Evolutionary conservation across 768 basidiomycete genomes (phyloP).

Genomic region (Ramaria rubella): DNA sequence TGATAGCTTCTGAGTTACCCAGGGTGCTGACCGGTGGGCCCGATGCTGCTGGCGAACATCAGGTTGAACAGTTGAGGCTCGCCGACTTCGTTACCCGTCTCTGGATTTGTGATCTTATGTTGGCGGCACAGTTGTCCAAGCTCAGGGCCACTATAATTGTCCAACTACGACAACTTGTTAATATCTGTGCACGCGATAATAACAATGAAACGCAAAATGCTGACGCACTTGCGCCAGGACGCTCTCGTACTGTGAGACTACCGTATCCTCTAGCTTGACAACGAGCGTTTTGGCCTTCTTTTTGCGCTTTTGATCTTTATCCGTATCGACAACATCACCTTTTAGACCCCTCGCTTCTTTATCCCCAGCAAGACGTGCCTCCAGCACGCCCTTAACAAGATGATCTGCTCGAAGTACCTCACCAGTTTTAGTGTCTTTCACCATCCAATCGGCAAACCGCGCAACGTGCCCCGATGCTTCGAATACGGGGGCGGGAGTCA

Average conservation of each 20-base stretch:
- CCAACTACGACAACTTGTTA: constrained; percentile 49
- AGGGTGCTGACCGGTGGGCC: constrained; percentile 94
- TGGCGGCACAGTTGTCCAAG: constrained; percentile 81
- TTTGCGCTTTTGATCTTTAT: constrained; percentile 63
- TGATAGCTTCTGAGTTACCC: constrained; percentile 44
- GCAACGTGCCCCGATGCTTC: constrained; percentile 98
- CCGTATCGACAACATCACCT: constrained; percentile 44
- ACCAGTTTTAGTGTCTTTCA: constrained; percentile 90
- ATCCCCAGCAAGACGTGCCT: constrained; percentile 85
- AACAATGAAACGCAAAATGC: not conserved
- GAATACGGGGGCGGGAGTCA: constrained; percentile 92
- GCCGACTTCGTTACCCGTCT: constrained; percentile 85
- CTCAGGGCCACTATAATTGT: constrained; percentile 87
- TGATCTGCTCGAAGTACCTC: constrained; percentile 97
- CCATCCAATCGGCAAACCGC: constrained; percentile 99
- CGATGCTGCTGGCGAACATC: constrained; percentile 97
- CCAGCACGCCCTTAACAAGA: constrained; percentile 86
- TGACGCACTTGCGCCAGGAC: constrained; percentile 79
- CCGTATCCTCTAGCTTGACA: constrained; percentile 66
- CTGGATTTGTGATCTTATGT: constrained; percentile 79
- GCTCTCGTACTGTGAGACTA: constrained; percentile 70
- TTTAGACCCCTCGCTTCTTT: constrained; percentile 76
- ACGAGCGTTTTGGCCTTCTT: constrained; percentile 61
- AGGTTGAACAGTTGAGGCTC: constrained; percentile 96
- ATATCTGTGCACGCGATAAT: not conserved